Conservation (phyloP, 129 eudicot genomes). For the Tagetes erecta region DNA sequence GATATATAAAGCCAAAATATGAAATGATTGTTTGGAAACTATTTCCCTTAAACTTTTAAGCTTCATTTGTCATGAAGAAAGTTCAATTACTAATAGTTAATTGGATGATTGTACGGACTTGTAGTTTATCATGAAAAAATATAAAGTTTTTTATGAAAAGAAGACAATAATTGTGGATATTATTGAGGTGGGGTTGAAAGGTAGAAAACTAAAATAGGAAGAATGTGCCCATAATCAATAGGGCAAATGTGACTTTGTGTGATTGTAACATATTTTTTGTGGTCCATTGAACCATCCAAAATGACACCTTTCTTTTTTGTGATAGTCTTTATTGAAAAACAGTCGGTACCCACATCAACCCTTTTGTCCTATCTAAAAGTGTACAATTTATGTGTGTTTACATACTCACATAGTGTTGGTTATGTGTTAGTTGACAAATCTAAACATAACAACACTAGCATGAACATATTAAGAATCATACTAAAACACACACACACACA, state of each 20-base stretch:
- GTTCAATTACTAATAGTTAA: not conserved
- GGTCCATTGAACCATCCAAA: slow-evolving; percentile 49
- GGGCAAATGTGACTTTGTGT: slow-evolving; percentile 31
- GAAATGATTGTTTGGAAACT: slow-evolving; percentile 1
- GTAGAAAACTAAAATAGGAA: slow-evolving; percentile 33
- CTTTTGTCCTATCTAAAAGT: slow-evolving; percentile 20
- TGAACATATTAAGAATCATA: no score
- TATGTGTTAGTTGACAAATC: no score
- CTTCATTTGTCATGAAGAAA: not conserved
- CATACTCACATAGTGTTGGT: no score
- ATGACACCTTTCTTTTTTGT: slow-evolving; percentile 35
- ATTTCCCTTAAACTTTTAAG: not conserved
- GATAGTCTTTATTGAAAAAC: slow-evolving; percentile 31
- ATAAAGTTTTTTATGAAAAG: not conserved
- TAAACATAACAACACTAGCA: no score
- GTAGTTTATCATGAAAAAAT: not conserved
- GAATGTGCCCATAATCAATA: slow-evolving; percentile 51
- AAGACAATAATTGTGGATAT: slow-evolving; percentile 27
- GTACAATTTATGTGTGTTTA: no score
- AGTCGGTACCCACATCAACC: slow-evolving; percentile 35
- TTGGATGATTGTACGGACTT: not conserved
- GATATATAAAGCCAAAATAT: slow-evolving; percentile 16
- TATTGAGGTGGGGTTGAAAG: slow-evolving; percentile 35
- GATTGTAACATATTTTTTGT: slow-evolving; percentile 31
- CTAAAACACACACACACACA: no score